Base-by-base conservation (phyloP, 139 green algal species). In the Chlorella vulgaris region DNA sequence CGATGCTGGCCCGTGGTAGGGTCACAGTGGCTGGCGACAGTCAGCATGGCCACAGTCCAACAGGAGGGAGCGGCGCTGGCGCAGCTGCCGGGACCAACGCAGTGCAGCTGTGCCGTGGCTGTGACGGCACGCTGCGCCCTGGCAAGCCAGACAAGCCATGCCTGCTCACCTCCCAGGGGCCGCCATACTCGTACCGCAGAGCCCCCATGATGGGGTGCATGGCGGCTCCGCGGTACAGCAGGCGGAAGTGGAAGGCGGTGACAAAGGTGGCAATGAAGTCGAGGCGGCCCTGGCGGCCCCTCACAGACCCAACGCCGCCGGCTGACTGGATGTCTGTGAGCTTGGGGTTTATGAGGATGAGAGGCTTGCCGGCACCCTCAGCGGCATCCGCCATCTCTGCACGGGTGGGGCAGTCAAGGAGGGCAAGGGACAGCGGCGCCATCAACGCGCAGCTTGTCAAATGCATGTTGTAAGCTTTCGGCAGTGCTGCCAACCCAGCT, bases 121-220 rank as follows among this genome's bases (percentile, higher is more conserved):
- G n/a, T n/a, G n/a, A n/a, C n/a, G n/a, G n/a, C n/a, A n/a, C n/a
- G n/a, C n/a, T n/a, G n/a, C n/a, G n/a, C n/a, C n/a, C n/a, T n/a
- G n/a, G n/a, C 36, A 2, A 28, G 35, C 28, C 43, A 50, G n/a
- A 50, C 43, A 73, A 47, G 3, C 61, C 18, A 26, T 26, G 36
- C 7, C 58, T n/a, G n/a, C n/a, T n/a, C 81, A 92, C 89, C 85
- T 94, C 68, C 90, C 90, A 94, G 3, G 67, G 69, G 0, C 79
- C 75, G 7, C 84, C 90, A 47, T 91, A 91, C 7, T 35, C 22
- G 71, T 91, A 81, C 1, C 91, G 78, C 68, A 94, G 66, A 15
- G 88, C 88, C 0, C 91, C 90, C 86, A 91, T 90, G 74, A 94
- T 94, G 13, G 91, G 91, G 79, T 91, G 91, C 77, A 89, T 89